These are phyloP conservation scores for Pseudozyma pruni DNA, from an alignment of 1,284 basidiomycete species.

Conservation along the genomic window DNA sequence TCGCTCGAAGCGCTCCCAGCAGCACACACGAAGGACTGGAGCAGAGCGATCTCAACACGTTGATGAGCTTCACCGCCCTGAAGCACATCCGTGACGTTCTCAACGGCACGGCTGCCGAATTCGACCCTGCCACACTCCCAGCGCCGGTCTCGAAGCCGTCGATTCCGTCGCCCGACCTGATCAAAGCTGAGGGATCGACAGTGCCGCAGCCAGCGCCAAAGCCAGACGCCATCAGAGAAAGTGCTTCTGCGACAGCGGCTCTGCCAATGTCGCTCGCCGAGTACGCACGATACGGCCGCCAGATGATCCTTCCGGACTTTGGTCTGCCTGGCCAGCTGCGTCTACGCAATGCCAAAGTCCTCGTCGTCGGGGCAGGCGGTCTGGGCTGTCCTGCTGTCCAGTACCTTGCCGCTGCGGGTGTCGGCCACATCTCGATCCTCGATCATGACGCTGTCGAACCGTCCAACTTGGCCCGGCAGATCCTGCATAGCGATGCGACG, in stretches of 20 bases:
- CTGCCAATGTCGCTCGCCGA: constrained; percentile 72
- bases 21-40: constrained; percentile 10
- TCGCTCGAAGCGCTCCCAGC: constrained; percentile 1
- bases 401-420: constrained; percentile 89
- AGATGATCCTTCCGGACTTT: constrained; percentile 93
- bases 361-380: constrained; percentile 93
- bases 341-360: constrained; percentile 79
- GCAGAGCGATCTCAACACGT: constrained; percentile 33
- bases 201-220: neutral
- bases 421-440: constrained; percentile 86
- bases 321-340: constrained; percentile 82
- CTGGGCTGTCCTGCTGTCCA: constrained; percentile 95
- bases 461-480: constrained; percentile 93
- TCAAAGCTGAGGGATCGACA: neutral
- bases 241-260: too few relatives aligned
- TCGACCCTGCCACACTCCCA: constrained; percentile 47
- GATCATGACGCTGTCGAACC: constrained; percentile 91
- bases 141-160: neutral
- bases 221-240: neutral
- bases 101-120: constrained; percentile 44
- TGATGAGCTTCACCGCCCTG: constrained; percentile 57
- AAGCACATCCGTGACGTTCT: constrained; percentile 62
- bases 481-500: constrained; percentile 83
- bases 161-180: neutral
- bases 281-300: constrained; percentile 90